phyloP scores from a whole-genome alignment of 352 stramenopile species.

The Blastocystis sp. region DNA sequence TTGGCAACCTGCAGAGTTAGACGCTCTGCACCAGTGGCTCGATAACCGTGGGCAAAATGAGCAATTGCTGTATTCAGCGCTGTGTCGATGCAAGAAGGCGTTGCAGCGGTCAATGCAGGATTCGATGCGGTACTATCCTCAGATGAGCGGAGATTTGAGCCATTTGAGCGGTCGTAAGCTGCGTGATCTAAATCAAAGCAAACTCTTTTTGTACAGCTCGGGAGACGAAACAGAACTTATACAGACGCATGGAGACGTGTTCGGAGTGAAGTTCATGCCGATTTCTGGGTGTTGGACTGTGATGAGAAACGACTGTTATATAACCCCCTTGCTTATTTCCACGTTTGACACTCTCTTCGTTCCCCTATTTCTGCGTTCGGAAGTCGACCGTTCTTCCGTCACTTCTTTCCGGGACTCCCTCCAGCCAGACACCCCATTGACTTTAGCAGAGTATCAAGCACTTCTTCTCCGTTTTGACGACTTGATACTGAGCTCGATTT shows the following conservation, averaged over 20 bases:
- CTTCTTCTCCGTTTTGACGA: neutral
- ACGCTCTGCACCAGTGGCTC: neutral
- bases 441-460: neutral
- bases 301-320: neutral
- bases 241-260: neutral
- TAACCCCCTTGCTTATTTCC: neutral
- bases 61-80: constrained; percentile 20
- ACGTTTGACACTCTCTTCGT: neutral
- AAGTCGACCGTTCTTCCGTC: neutral
- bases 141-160: neutral
- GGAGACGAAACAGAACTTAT: neutral
- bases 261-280: neutral
- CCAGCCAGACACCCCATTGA: neutral
- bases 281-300: neutral
- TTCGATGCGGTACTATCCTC: neutral
- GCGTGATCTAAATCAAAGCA: neutral
- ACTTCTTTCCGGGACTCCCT: neutral
- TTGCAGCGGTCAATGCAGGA: neutral
- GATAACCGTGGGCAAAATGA: constrained; percentile 43
- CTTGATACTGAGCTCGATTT: neutral
- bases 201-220: neutral
- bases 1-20: neutral
- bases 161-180: neutral
- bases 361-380: neutral
- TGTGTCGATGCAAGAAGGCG: neutral